Evolutionary conservation across 2,329 filamentous ascomycete species (phyloP).

Genomic region (Aspergillus sp.): DNA sequence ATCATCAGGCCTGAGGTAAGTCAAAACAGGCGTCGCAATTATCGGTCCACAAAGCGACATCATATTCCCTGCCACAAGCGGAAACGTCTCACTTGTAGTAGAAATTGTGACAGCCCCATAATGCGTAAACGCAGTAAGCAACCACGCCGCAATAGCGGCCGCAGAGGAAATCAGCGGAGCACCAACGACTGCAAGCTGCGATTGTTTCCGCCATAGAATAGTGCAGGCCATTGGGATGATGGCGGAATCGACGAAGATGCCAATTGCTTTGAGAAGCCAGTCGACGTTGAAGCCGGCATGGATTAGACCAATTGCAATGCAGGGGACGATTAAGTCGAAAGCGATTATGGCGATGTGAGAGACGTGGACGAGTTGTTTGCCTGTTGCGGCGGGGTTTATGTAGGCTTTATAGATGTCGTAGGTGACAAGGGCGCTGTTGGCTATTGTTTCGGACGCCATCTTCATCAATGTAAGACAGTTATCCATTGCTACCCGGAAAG

Average conservation of each 20-base stretch:
- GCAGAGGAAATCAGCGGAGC: constrained; percentile 63
- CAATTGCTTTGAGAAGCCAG: constrained; percentile 85
- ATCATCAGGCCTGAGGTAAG: too few species aligned
- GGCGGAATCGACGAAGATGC: constrained; percentile 77
- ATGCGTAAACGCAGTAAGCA: constrained; percentile 65
- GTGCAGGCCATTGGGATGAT: constrained; percentile 77
- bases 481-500: constrained; percentile 49
- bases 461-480: too few species aligned
- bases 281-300: constrained; percentile 78
- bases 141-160: constrained; percentile 66
- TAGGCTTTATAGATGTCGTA: constrained; percentile 88
- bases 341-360: constrained; percentile 66
- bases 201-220: constrained; percentile 73
- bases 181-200: constrained; percentile 65
- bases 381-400: constrained; percentile 68
- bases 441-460: constrained; percentile 67
- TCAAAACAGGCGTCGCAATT: too few species aligned
- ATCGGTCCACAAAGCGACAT: too few species aligned
- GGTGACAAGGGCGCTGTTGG: constrained; percentile 61
- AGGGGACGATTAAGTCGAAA: constrained; percentile 71
- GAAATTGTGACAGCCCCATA: constrained; percentile 63
- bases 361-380: constrained; percentile 70
- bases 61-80: not conserved
- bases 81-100: constrained; percentile 68
- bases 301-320: constrained; percentile 67